Evolutionary conservation across 305 asterid genomes (phyloP).

Genomic region (Ruellia speciosa): DNA sequence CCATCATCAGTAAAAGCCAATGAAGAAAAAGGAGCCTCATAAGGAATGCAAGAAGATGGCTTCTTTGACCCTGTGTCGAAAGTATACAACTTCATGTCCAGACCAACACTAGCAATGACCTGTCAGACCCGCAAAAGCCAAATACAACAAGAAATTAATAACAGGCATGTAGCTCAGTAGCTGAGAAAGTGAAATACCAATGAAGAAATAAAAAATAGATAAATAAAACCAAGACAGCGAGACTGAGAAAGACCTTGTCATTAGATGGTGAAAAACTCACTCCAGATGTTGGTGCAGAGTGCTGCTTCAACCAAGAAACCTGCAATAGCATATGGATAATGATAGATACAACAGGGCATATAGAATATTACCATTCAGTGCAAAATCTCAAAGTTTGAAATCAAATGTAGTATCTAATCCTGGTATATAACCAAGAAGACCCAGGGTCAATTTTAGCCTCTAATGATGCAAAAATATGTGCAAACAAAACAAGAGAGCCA

Average conservation of each 20-base stretch:
- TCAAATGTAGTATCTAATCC: not conserved
- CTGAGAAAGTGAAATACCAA: not conserved
- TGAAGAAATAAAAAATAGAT: constrained; percentile 1
- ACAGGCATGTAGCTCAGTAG: constrained; percentile 1
- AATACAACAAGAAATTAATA: constrained; percentile 14
- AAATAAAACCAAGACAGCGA: constrained; percentile 1
- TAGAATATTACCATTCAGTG: not conserved
- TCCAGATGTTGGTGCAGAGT: constrained; percentile 93
- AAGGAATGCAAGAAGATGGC: constrained; percentile 75
- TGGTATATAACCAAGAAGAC: not conserved
- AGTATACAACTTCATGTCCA: constrained; percentile 90
- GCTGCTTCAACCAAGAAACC: constrained; percentile 97
- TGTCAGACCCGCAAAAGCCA: constrained; percentile 32
- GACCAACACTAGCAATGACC: constrained; percentile 92
- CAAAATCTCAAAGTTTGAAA: not conserved
- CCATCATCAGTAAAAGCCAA: constrained; percentile 89
- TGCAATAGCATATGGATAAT: constrained; percentile 28
- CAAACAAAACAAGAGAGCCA: not conserved
- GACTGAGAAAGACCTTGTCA: constrained; percentile 67
- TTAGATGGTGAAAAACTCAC: constrained; percentile 92
- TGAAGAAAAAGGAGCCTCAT: constrained; percentile 90
- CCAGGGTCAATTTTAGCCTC: not conserved
- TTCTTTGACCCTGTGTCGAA: constrained; percentile 83
- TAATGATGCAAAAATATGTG: not conserved
- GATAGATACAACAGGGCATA: not conserved